phyloP scores from a whole-genome alignment of 768 basidiomycete genomes.

The Peribolospora baueri region DNA sequence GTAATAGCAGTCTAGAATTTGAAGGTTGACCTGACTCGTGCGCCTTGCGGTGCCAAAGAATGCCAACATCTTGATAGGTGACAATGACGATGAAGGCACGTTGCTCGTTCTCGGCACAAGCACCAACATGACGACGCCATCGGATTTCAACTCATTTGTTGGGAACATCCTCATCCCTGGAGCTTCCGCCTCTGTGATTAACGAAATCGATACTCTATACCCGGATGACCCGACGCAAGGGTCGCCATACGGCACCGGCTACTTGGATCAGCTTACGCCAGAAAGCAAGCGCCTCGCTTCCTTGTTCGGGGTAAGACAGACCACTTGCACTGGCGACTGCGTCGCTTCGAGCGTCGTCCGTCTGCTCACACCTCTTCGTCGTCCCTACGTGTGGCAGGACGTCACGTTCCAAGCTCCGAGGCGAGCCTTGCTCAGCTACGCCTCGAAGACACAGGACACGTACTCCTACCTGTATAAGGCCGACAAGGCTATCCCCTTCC shows the following conservation, averaged over 20 bases:
- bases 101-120: neutral
- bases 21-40: no score
- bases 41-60: neutral
- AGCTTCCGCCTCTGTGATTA: neutral
- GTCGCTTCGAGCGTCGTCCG: neutral
- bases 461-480: constrained; percentile 1
- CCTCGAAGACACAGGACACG: neutral
- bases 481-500: neutral
- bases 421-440: neutral
- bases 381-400: no score
- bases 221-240: constrained; percentile 11
- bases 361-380: neutral
- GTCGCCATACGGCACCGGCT: constrained; percentile 13
- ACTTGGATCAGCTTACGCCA: constrained; percentile 1
- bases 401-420: neutral
- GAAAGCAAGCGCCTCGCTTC: constrained; percentile 12
- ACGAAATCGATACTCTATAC: constrained; percentile 5
- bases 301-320: neutral
- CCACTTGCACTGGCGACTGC: neutral
- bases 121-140: no score
- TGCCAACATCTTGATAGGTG: neutral
- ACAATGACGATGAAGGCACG: constrained; percentile 2
- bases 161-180: neutral
- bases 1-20: no score
- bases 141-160: neutral